Conservation (phyloP, 2,329 filamentous ascomycete genomes). For the Botrytis fragariae region DNA sequence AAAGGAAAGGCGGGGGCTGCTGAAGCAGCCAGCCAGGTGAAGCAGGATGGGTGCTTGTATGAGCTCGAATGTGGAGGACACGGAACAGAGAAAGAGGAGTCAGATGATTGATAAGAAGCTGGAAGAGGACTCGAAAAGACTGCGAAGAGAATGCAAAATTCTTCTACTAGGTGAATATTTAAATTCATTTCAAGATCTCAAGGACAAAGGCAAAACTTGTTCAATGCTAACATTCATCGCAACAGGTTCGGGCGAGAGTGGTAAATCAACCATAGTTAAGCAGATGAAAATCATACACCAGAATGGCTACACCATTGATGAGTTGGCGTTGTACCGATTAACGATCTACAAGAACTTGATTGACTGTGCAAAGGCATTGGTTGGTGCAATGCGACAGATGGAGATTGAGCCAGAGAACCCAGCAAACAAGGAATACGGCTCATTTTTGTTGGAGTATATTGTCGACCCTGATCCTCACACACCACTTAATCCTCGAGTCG, state of each 20-base stretch:
- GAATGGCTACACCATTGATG: slow-evolving; percentile 93
- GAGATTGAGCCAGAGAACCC: slow-evolving; percentile 73
- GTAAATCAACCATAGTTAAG: slow-evolving; percentile 98
- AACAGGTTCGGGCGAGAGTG: slow-evolving; percentile 92
- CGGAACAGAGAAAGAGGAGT: slow-evolving; percentile 92
- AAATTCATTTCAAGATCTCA: slow-evolving; percentile 24
- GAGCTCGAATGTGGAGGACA: slow-evolving; percentile 78
- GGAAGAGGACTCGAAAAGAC: slow-evolving; percentile 88
- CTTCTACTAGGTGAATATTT: slow-evolving; percentile 74
- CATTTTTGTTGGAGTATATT: slow-evolving; percentile 82
- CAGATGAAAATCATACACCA: slow-evolving; percentile 99
- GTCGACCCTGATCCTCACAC: slow-evolving; percentile 88
- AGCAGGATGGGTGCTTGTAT: slow-evolving; percentile 85
- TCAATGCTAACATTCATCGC: slow-evolving; percentile 30
- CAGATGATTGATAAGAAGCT: slow-evolving; percentile 92
- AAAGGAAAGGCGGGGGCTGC: slow-evolving; percentile 31
- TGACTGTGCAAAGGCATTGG: slow-evolving; percentile 92
- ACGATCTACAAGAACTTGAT: slow-evolving; percentile 98
- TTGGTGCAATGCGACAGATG: slow-evolving; percentile 89
- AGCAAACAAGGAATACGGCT: slow-evolving; percentile 69
- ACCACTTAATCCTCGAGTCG: slow-evolving; percentile 76
- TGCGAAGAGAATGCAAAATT: slow-evolving; percentile 99
- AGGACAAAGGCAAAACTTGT: background rate
- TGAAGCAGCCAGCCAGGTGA: slow-evolving; percentile 30
- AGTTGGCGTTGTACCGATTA: slow-evolving; percentile 88